Evolutionary conservation across 768 basidiomycete species (phyloP), one percentile per base, ranked within the genome.

Genomic region (Psilocybe cubensis): DNA sequence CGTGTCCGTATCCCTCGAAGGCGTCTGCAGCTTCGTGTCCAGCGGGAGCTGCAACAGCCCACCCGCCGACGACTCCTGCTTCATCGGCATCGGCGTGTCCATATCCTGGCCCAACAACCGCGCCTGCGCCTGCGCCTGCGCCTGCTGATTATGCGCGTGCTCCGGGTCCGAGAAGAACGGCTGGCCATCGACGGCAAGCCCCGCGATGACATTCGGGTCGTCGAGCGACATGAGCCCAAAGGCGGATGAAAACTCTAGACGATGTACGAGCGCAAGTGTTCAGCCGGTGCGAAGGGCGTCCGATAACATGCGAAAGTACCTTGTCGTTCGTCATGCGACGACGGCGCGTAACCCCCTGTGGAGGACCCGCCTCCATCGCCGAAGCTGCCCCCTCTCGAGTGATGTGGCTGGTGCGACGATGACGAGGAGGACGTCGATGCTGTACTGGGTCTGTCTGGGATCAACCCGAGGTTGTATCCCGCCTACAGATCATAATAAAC

Each of bases 221-320:
- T 91, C 90, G 49, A 93, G 78, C 18, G 84, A 85, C 85, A 93
- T 83, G 50, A 88, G 77, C 7, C 88, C 91, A 66, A 93, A 92
- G 1, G 86, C 87, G 21, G 79, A 81, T 3, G 81, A 83, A 64
- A 88, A 82, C 56, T 81, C 77, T 58, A 59, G 59, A 48, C 8
- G 31, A 35, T 46, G 55, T 27, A 52, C 29, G 45, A 33, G 29
- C 29, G 29, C 33, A 38, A 44, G 33, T 12, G 35, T 59, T 59
- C 48, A 54, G 52, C 52, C 58, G 38, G 48, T 43, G 58, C 40
- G 58, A 49, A 54, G 12, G 47, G 52, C 40, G 14, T 27, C 52
- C 52, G 46, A 54, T 59, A 59, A 43, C 43, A 54, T 48, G 24
- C n/a, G 56, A 50, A 54, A 33, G 58, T 51, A 66, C 65, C 65